A percentile compares a stretch with the other conserved stretches of the same genome.
These are phyloP conservation scores for Cucurbita maxima DNA, from an alignment of 306 rosid genomes.

Conservation along the genomic window DNA sequence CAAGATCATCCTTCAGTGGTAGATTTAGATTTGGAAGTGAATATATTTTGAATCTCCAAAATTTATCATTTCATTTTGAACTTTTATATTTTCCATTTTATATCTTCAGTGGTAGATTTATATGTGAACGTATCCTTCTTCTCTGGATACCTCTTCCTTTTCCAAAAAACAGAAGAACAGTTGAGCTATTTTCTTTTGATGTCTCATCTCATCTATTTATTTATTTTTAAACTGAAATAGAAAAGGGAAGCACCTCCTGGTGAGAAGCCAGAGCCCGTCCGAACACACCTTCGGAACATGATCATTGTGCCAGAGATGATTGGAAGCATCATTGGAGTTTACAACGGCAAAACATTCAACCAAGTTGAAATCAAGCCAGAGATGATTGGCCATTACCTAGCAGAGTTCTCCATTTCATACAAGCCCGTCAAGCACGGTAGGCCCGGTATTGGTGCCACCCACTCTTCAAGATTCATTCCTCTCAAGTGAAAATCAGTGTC, in stretches of 20 bases:
- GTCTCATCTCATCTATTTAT: neutral
- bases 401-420: constrained; percentile 80
- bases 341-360: constrained; percentile 74
- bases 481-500: constrained; percentile 43
- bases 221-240: constrained; percentile 6
- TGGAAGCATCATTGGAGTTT: constrained; percentile 68
- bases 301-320: constrained; percentile 79
- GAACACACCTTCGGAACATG: constrained; percentile 82
- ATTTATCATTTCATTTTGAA: neutral
- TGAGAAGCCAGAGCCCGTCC: constrained; percentile 83
- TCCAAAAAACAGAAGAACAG: no score
- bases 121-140: neutral
- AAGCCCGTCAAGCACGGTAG: constrained; percentile 96
- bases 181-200: no score
- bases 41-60: neutral
- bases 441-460: constrained; percentile 98
- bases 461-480: constrained; percentile 91
- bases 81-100: neutral
- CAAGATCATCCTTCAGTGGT: neutral
- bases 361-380: constrained; percentile 84
- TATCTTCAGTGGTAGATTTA: no score
- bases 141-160: neutral
- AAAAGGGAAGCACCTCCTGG: constrained; percentile 85
- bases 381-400: constrained; percentile 79
- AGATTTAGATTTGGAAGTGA: neutral